phyloP scores from a whole-genome alignment of 495 filamentous ascomycete species.

The Emericellopsis terricola region DNA sequence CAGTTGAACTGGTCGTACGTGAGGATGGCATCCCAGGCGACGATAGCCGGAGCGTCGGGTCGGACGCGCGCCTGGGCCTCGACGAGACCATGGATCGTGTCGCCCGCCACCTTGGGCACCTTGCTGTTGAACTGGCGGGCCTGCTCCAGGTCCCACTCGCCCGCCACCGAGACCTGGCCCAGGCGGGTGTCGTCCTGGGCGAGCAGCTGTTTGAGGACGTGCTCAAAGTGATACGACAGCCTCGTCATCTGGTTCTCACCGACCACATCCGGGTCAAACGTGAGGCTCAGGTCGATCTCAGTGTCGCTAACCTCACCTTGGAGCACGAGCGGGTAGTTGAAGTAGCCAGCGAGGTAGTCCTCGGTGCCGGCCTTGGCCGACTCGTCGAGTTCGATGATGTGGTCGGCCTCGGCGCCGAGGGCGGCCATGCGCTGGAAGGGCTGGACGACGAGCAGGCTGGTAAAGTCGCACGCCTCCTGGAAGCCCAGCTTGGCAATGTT shows the following conservation, averaged over 20 bases:
- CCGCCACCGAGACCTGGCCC: slow-evolving; percentile 1
- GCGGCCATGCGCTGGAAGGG: too few relatives aligned
- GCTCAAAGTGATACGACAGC: slow-evolving; percentile 8
- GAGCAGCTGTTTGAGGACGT: slow-evolving; percentile 3
- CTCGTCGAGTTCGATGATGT: slow-evolving; percentile 8
- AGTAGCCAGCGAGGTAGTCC: not conserved
- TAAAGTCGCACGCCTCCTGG: too few relatives aligned
- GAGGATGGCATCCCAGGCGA: slow-evolving; percentile 29
- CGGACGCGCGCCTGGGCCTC: not conserved
- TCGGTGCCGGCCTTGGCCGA: not conserved
- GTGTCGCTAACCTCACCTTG: slow-evolving; percentile 4
- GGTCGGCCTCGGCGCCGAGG: not conserved
- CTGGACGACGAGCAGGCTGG: too few relatives aligned
- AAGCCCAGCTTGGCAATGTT: slow-evolving; percentile 14
- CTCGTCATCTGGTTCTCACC: slow-evolving; percentile 4
- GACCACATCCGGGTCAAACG: slow-evolving; percentile 6
- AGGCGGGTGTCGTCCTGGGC: not conserved
- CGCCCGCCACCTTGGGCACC: not conserved
- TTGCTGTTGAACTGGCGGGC: not conserved
- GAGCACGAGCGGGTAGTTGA: slow-evolving; percentile 9
- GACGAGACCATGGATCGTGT: not conserved
- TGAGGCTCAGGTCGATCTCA: slow-evolving; percentile 3
- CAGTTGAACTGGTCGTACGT: slow-evolving; percentile 24
- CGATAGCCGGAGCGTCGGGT: slow-evolving; percentile 2
- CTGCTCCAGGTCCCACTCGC: not conserved